These are phyloP conservation scores for Penicillium cosmopolitanum DNA, from an alignment of 495 filamentous ascomycete species.

Conservation along the genomic window DNA sequence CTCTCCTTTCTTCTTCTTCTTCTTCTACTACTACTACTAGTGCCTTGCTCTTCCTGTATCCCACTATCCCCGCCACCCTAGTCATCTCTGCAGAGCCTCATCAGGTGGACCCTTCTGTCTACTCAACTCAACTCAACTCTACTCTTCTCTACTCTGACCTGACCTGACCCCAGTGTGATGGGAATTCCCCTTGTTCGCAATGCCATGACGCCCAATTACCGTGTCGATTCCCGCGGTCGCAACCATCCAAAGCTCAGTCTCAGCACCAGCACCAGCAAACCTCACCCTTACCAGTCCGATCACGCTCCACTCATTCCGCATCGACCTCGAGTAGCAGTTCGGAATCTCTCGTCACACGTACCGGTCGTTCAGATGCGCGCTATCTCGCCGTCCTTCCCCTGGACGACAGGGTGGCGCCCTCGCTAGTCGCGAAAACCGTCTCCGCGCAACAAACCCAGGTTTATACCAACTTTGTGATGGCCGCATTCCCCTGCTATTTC, in stretches of 20 bases:
- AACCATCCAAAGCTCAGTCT: not conserved
- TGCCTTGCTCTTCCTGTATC: not conserved
- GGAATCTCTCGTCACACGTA: not conserved
- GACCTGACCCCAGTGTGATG: constrained; percentile 32
- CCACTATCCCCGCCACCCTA: not conserved
- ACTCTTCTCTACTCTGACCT: too few species aligned
- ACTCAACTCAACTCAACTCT: too few species aligned
- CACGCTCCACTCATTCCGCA: constrained; percentile 16
- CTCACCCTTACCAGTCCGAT: constrained; percentile 31
- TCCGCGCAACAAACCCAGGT: constrained; percentile 30
- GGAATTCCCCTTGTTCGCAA: constrained; percentile 31
- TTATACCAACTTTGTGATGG: constrained; percentile 33
- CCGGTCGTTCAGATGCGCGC: constrained; percentile 10
- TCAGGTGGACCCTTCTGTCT: not conserved
- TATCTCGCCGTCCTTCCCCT: constrained; percentile 9
- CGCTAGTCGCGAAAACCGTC: constrained; percentile 29
- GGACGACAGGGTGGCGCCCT: constrained; percentile 31
- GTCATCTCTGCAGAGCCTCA: not conserved
- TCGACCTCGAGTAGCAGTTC: constrained; percentile 11
- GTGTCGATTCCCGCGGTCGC: constrained; percentile 24
- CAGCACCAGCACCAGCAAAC: constrained; percentile 3
- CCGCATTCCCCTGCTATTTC: constrained; percentile 33
- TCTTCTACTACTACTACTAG: too few species aligned
- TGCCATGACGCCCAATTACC: constrained; percentile 30
- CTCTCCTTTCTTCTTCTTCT: not conserved